Evolutionary conservation across 441 rosid genomes (phyloP).

Genomic region (Gossypium gossypioides): DNA sequence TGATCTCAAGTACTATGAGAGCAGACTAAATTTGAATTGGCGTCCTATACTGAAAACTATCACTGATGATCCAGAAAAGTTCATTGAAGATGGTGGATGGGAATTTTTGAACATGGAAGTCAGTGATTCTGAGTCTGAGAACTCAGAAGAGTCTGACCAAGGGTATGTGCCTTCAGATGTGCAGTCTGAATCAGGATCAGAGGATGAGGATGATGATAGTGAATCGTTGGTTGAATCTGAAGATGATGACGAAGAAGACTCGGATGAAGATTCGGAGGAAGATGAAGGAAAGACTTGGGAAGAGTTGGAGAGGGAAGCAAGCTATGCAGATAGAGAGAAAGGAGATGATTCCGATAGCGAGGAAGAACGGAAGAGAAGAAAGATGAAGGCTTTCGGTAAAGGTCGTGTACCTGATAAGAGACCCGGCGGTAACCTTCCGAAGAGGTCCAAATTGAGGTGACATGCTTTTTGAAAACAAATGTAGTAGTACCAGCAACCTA

Average conservation of each 20-base stretch:
- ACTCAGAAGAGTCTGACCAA: constrained; percentile 69
- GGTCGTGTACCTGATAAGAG: constrained; percentile 41
- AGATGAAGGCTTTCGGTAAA: constrained; percentile 62
- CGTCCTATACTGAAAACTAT: constrained; percentile 75
- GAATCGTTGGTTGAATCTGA: constrained; percentile 79
- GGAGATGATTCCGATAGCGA: constrained; percentile 78
- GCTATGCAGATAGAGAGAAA: constrained; percentile 76
- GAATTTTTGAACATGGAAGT: constrained; percentile 82
- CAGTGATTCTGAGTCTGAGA: constrained; percentile 73
- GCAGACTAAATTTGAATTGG: constrained; percentile 86
- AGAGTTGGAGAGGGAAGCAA: constrained; percentile 90
- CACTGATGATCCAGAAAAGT: constrained; percentile 75
- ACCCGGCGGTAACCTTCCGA: constrained; percentile 29
- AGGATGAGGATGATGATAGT: constrained; percentile 60
- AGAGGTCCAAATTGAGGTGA: constrained; percentile 44
- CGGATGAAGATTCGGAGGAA: constrained; percentile 66
- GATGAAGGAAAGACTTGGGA: constrained; percentile 94
- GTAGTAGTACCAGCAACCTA: constrained; percentile 1
- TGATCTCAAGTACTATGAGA: constrained; percentile 78
- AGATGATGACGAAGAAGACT: constrained; percentile 66
- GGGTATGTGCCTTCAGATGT: constrained; percentile 80
- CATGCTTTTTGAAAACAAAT: background rate
- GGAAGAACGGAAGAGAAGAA: constrained; percentile 82
- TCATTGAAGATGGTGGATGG: constrained; percentile 83
- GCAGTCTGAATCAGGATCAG: constrained; percentile 68